phyloP scores from a whole-genome alignment of 2,329 filamentous ascomycete genomes.

The Stachybotrys elegans region DNA sequence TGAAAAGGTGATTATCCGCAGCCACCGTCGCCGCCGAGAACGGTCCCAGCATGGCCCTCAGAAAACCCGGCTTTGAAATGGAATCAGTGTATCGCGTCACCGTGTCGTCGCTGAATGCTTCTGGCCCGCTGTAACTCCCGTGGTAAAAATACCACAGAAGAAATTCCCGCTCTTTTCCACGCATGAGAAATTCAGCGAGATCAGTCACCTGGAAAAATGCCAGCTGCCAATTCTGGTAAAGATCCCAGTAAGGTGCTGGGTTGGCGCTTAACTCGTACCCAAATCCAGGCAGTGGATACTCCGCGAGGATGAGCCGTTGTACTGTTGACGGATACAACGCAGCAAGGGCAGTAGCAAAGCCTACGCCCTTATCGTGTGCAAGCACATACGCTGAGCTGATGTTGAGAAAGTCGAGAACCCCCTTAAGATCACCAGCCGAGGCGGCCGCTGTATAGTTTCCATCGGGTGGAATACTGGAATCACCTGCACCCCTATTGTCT shows the following conservation, averaged over 20 bases:
- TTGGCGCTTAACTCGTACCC: constrained; percentile 28
- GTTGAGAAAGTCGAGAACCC: constrained; percentile 36
- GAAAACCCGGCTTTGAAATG: constrained; percentile 38
- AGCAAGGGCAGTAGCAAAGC: constrained; percentile 34
- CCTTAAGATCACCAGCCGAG: constrained; percentile 31
- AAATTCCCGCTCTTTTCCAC: constrained; percentile 34
- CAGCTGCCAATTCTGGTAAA: constrained; percentile 36
- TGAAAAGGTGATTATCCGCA: constrained; percentile 31
- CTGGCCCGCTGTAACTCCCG: constrained; percentile 32
- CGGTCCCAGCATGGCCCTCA: constrained; percentile 31
- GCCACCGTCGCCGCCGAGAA: constrained; percentile 26
- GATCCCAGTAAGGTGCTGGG: constrained; percentile 28
- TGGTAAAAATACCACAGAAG: constrained; percentile 43
- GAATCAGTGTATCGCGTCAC: constrained; percentile 31
- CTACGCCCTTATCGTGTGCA: constrained; percentile 40
- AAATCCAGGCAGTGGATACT: constrained; percentile 37
- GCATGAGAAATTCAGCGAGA: constrained; percentile 39
- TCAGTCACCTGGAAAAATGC: constrained; percentile 43
- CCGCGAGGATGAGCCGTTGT: constrained; percentile 27
- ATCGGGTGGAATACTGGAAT: constrained; percentile 30
- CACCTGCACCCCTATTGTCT: constrained; percentile 35
- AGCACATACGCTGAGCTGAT: constrained; percentile 36
- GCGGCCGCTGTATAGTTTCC: constrained; percentile 35
- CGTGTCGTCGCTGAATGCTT: constrained; percentile 30
- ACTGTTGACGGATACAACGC: constrained; percentile 28